Percentiles rank a stretch among this genome's conserved stretches.
Conservation (phyloP, 2,329 filamentous ascomycete genomes). For the Fonsecaea erecta region DNA sequence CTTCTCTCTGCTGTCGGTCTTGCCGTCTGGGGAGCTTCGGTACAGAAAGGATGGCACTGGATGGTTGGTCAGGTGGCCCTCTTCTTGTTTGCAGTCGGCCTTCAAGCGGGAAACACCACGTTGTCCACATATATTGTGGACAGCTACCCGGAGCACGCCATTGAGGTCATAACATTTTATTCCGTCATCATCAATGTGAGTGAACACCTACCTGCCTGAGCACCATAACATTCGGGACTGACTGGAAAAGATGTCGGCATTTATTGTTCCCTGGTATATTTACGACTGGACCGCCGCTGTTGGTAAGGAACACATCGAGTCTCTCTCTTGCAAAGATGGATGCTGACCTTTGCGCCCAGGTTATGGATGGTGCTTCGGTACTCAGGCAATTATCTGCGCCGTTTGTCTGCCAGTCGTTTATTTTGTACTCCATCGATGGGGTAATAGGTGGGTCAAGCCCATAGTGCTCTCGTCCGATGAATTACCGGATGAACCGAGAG, state of each 20-base stretch:
- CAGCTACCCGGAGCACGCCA: slow-evolving; percentile 22
- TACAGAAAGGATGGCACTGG: slow-evolving; percentile 20
- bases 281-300: slow-evolving; percentile 17
- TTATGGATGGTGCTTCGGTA: slow-evolving; percentile 20
- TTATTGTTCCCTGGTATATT: slow-evolving; percentile 25
- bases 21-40: slow-evolving; percentile 15
- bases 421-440: slow-evolving; percentile 17
- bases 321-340: not conserved
- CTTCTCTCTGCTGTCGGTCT: slow-evolving; percentile 16
- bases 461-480: slow-evolving; percentile 17
- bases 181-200: slow-evolving; percentile 25
- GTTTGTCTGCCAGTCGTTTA: slow-evolving; percentile 9
- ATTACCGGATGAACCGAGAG: not conserved
- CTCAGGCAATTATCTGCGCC: slow-evolving; percentile 19
- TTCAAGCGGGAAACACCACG: slow-evolving; percentile 21
- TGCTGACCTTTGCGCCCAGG: slow-evolving; percentile 8
- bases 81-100: slow-evolving; percentile 24
- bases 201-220: too few relatives aligned
- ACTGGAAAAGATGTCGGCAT: slow-evolving; percentile 21
- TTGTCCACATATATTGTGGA: slow-evolving; percentile 23
- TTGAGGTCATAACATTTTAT: slow-evolving; percentile 25
- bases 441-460: slow-evolving; percentile 10
- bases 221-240: too few relatives aligned
- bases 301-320: slow-evolving; percentile 8
- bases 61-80: slow-evolving; percentile 20